These are phyloP conservation scores for Thelonectria discophora DNA, from an alignment of 2,329 filamentous ascomycete genomes.

Conservation along the genomic window DNA sequence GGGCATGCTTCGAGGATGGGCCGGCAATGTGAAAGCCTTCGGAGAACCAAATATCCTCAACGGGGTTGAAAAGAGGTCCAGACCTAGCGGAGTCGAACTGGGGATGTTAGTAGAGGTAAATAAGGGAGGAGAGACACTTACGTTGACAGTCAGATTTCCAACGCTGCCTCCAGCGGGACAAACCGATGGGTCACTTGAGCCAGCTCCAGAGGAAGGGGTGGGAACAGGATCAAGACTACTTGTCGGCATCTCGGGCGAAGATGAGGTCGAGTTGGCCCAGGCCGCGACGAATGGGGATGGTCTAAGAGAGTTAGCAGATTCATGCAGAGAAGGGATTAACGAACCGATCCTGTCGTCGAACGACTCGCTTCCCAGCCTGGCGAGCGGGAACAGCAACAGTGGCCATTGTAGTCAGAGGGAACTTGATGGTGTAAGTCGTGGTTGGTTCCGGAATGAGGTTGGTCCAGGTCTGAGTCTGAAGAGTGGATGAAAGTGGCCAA, in stretches of 20 bases:
- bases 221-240: slow-evolving; percentile 13
- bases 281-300: slow-evolving; percentile 18
- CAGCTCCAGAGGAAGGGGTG: slow-evolving; percentile 10
- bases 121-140: slow-evolving; percentile 38
- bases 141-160: slow-evolving; percentile 51
- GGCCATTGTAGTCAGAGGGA: slow-evolving; percentile 50
- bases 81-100: slow-evolving; percentile 51
- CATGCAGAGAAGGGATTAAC: slow-evolving; percentile 4
- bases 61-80: slow-evolving; percentile 52
- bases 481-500: slow-evolving; percentile 37
- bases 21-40: slow-evolving; percentile 52
- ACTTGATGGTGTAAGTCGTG: slow-evolving; percentile 52
- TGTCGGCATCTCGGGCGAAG: slow-evolving; percentile 24
- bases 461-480: slow-evolving; percentile 51
- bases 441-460: slow-evolving; percentile 51
- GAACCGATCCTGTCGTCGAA: slow-evolving; percentile 45
- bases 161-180: slow-evolving; percentile 46
- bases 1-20: slow-evolving; percentile 44
- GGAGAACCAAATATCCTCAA: slow-evolving; percentile 53
- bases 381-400: slow-evolving; percentile 43
- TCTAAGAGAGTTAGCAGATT: slow-evolving; percentile 32
- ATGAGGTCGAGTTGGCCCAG: slow-evolving; percentile 46
- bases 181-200: slow-evolving; percentile 32
- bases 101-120: slow-evolving; percentile 25
- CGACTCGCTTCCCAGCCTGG: slow-evolving; percentile 33